Evolutionary conservation across 2,329 filamentous ascomycete genomes (phyloP).

Genomic region (Colletotrichum tabaci): DNA sequence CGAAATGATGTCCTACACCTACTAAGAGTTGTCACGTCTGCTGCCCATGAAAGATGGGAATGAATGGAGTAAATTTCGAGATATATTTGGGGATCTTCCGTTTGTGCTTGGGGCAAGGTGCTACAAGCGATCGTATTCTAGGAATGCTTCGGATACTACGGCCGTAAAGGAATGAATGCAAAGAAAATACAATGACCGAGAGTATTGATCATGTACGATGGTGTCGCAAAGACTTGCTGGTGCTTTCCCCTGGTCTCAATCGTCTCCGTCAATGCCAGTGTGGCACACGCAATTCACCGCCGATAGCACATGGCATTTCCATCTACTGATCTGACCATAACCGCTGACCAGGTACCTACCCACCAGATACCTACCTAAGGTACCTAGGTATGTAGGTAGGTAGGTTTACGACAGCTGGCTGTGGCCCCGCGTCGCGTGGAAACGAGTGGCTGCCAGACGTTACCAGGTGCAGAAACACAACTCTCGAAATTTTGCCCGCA

Average conservation of each 20-base stretch:
- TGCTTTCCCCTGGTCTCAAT: too few species aligned
- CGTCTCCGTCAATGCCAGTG: too few species aligned
- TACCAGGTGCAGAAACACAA: constrained; percentile 30
- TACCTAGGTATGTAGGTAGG: too few species aligned
- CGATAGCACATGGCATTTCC: not conserved
- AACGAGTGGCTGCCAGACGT: constrained; percentile 30
- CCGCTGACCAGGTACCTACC: too few species aligned
- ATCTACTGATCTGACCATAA: not conserved
- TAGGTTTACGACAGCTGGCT: constrained; percentile 3
- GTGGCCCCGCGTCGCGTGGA: constrained; percentile 32
- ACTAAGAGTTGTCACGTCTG: not conserved
- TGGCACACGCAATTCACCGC: not conserved
- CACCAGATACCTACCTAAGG: too few species aligned
- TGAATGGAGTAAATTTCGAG: not conserved
- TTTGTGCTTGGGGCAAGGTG: not conserved
- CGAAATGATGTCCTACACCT: constrained; percentile 36
- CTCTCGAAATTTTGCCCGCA: constrained; percentile 43
- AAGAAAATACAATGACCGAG: too few species aligned
- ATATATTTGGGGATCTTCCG: not conserved
- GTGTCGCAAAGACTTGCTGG: too few species aligned
- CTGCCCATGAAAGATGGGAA: not conserved
- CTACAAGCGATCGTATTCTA: constrained; percentile 21
- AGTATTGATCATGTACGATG: too few species aligned
- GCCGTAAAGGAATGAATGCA: constrained; percentile 7
- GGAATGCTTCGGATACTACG: constrained; percentile 34